Evolutionary conservation across 106 monocot species (phyloP).

Genomic region (Dendrobium huoshanense): DNA sequence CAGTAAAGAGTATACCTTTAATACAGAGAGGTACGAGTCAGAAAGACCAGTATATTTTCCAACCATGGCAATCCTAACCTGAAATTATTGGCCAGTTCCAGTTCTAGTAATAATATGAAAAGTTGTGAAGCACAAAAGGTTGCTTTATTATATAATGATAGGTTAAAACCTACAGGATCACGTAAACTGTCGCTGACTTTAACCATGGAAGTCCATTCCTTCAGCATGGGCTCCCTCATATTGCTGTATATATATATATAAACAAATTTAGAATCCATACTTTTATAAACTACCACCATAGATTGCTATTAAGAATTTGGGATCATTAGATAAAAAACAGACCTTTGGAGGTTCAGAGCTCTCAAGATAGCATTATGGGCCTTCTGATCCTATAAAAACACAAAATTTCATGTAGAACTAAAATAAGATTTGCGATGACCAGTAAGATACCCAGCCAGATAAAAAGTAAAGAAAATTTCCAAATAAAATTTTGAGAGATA

Average conservation of each 20-base stretch:
- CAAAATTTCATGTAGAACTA: neutral
- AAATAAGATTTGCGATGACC: neutral
- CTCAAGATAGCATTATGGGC: constrained; percentile 56
- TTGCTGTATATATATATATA: constrained; percentile 23
- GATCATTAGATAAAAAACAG: constrained; percentile 11
- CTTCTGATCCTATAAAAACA: constrained; percentile 41
- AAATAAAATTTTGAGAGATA: neutral
- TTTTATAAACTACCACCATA: neutral
- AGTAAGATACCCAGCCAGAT: neutral
- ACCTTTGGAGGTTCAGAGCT: constrained; percentile 45
- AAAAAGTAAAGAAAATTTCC: neutral
- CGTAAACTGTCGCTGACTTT: constrained; percentile 36
- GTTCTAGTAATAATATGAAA: neutral
- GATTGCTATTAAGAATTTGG: neutral
- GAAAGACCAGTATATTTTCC: constrained; percentile 64
- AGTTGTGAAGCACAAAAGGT: neutral
- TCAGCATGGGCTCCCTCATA: constrained; percentile 22
- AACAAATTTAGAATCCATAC: neutral
- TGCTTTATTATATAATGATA: neutral
- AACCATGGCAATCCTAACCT: constrained; percentile 69
- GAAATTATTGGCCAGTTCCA: constrained; percentile 3
- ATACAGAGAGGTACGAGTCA: constrained; percentile 61
- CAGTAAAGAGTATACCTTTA: constrained; percentile 33
- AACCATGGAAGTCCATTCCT: constrained; percentile 49
- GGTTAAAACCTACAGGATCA: constrained; percentile 32